Conservation (phyloP, 1,284 basidiomycete genomes). For the Apiotrichum domesticum region DNA sequence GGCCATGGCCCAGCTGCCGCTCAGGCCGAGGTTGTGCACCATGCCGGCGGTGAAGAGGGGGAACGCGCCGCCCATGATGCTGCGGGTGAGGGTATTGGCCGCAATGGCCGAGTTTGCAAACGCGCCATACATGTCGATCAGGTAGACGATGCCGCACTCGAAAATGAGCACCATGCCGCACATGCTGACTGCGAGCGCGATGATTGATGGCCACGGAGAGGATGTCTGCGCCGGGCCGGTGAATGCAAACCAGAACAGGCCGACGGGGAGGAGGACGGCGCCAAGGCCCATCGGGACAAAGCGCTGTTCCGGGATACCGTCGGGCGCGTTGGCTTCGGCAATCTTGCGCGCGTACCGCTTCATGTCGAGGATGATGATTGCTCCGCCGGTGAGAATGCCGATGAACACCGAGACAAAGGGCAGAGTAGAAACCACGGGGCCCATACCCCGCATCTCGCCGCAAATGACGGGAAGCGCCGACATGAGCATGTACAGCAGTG, state of each 20-base stretch:
- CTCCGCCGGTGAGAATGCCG: constrained; percentile 19
- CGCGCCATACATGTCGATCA: constrained; percentile 19
- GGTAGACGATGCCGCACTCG: constrained; percentile 19
- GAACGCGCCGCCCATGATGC: constrained; percentile 18
- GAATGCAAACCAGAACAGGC: constrained; percentile 26
- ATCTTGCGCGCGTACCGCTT: constrained; percentile 13
- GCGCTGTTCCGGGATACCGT: constrained; percentile 17
- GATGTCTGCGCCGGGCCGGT: constrained; percentile 20
- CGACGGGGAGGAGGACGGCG: constrained; percentile 13
- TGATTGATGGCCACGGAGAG: constrained; percentile 18
- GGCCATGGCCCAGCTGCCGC: constrained; percentile 16
- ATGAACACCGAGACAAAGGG: constrained; percentile 18
- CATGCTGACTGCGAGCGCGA: constrained; percentile 20
- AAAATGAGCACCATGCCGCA: constrained; percentile 21
- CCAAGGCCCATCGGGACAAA: constrained; percentile 21
- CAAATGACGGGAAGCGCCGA: constrained; percentile 21
- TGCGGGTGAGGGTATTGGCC: constrained; percentile 21
- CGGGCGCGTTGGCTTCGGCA: not conserved
- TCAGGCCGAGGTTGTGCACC: constrained; percentile 20
- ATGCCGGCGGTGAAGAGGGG: constrained; percentile 22
- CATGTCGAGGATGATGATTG: constrained; percentile 19
- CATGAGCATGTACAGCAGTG: constrained; percentile 27
- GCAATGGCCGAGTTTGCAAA: constrained; percentile 25
- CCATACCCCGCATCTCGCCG: constrained; percentile 19
- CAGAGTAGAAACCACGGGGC: constrained; percentile 1